Evolutionary conservation across 805 yeast genomes (phyloP).

Genomic region (Zygosaccharomyces bisporus): DNA sequence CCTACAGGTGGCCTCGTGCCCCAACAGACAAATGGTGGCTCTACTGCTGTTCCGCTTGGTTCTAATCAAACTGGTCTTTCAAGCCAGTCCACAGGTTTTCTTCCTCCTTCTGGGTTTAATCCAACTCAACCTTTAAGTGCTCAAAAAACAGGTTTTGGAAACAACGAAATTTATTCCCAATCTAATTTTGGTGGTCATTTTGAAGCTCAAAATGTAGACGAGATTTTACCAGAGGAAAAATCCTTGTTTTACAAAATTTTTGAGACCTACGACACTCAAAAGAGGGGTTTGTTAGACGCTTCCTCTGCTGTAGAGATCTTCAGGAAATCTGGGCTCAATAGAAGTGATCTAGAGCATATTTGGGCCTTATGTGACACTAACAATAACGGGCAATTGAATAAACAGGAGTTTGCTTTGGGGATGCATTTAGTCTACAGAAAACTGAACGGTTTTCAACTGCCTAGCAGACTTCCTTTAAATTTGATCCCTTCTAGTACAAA

Average conservation of each 20-base stretch:
- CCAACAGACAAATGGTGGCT: not conserved
- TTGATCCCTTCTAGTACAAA: constrained; percentile 82
- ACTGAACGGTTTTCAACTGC: constrained; percentile 83
- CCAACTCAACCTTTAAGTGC: constrained; percentile 38
- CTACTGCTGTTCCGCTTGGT: constrained; percentile 6
- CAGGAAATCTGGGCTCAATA: constrained; percentile 83
- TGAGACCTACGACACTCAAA: constrained; percentile 74
- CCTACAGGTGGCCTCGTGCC: constrained; percentile 3
- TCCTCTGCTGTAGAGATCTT: constrained; percentile 79
- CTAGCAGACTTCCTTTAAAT: constrained; percentile 79
- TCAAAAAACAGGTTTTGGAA: constrained; percentile 46
- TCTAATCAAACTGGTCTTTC: constrained; percentile 4
- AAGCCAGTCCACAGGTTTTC: constrained; percentile 62
- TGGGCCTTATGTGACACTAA: constrained; percentile 87
- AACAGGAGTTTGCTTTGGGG: constrained; percentile 91
- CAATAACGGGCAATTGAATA: constrained; percentile 76
- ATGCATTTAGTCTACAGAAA: constrained; percentile 95
- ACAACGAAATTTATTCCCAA: constrained; percentile 39
- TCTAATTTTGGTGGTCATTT: constrained; percentile 35
- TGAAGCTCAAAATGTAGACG: constrained; percentile 46
- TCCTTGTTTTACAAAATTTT: constrained; percentile 82
- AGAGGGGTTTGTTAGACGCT: constrained; percentile 71
- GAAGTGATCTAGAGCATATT: constrained; percentile 81
- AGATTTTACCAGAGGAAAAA: constrained; percentile 84
- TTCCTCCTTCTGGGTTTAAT: constrained; percentile 43